Base-by-base conservation (phyloP, 2,329 filamentous ascomycete genomes). In the Arthrobotrys conoides region DNA sequence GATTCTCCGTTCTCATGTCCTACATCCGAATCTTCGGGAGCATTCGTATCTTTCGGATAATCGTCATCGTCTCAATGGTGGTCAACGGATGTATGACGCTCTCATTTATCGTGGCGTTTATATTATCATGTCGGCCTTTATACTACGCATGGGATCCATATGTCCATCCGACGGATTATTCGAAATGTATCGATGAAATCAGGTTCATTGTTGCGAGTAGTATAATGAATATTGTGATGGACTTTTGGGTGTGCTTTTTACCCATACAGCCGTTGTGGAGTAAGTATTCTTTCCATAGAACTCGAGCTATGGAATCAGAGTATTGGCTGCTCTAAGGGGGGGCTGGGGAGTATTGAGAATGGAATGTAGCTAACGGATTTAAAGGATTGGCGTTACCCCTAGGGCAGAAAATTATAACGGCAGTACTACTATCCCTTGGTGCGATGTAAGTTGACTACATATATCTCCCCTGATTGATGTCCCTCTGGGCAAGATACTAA, bases 11-110 rank as follows among this genome's bases (percentile, higher is more conserved):
- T 16, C 81, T 81, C 10, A 53, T 69, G 10, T 80, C 80, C 38
- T 82, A 82, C 30, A 59, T 81, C 24, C 81, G 81, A 24, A 65
- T 82, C 4, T 76, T 82, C n/a, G 68, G 76, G 2, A 72, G 75
- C 55, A 71, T 76, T 22, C 64, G 65, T 20, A 57, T 24, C 12
- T 48, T 78, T 18, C 53, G 51, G 2, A 64, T 38, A 1, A 68
- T 78, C 24, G 61, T 68, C 9, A 33, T 78, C 12, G 10, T 68
- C 16, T 41, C 73, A 44, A 78, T 78, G 51, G 68, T 78, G 1
- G 6, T 63, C 9, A 78, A 78, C 18, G 36, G 30, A 8, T 63
- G 49, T 20, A 71, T 78, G 61, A 68, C 67, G 4, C 20, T 78
- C n/a, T 71, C 73, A 3, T 66, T 71, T 27, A 38, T 72, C 1